phyloP scores from a whole-genome alignment of 1,284 basidiomycete genomes.

The Cryptococcus wingfieldii region DNA sequence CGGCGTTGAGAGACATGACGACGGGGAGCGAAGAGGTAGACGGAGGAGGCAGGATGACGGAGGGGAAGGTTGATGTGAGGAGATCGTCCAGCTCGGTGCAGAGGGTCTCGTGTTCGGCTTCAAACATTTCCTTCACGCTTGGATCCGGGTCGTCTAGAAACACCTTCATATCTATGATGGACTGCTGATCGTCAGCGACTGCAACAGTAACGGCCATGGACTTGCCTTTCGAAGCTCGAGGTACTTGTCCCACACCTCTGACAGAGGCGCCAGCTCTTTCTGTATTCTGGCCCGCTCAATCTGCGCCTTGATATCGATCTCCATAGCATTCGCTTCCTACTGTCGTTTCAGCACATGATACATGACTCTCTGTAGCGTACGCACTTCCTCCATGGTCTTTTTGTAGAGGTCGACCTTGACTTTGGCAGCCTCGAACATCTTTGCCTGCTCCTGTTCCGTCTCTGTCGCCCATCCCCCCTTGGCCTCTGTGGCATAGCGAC shows the following conservation, averaged over 20 bases:
- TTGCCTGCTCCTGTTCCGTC: constrained; percentile 18
- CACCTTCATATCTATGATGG: constrained; percentile 59
- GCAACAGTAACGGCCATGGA: constrained; percentile 3
- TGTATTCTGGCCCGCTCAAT: constrained; percentile 51
- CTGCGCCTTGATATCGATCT: constrained; percentile 42
- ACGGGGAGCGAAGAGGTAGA: constrained; percentile 65
- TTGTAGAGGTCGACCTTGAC: constrained; percentile 19
- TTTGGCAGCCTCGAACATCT: constrained; percentile 17
- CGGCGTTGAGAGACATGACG: constrained; percentile 84
- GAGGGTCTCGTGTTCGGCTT: constrained; percentile 62
- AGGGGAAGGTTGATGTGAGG: constrained; percentile 59
- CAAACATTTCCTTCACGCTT: constrained; percentile 69
- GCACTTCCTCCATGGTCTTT: constrained; percentile 20
- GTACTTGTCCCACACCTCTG: constrained; percentile 50
- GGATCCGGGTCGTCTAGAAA: constrained; percentile 73
- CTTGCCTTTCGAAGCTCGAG: constrained; percentile 51
- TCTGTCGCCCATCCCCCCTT: constrained; percentile 10
- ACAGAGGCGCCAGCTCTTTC: constrained; percentile 52
- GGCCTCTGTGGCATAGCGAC: too few species aligned
- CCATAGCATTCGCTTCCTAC: constrained; percentile 14
- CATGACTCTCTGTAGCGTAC: not conserved
- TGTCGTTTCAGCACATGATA: not conserved
- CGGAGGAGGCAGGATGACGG: constrained; percentile 67
- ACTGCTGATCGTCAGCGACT: constrained; percentile 47
- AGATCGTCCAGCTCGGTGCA: constrained; percentile 54